phyloP scores from a whole-genome alignment of 2,329 filamentous ascomycete genomes.

The Helotiales sp. region DNA sequence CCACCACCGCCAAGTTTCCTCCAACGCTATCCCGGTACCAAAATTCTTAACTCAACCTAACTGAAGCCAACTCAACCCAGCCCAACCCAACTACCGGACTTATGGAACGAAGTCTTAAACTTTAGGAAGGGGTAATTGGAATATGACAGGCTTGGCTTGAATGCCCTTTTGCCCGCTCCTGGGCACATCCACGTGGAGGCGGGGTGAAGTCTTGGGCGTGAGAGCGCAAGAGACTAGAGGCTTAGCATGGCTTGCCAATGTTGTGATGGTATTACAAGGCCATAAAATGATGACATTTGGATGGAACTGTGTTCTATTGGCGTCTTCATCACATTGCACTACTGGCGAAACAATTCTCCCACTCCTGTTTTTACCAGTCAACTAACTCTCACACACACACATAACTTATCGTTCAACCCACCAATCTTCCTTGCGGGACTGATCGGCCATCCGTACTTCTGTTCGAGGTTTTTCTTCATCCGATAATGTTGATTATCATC shows the following conservation, averaged over 20 bases:
- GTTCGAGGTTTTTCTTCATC: not conserved
- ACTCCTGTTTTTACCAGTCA: not conserved
- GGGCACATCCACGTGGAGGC: not conserved
- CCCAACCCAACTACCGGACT: not conserved
- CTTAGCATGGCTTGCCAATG: not conserved
- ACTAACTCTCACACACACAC: not conserved
- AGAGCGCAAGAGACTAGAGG: not conserved
- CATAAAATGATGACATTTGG: not conserved
- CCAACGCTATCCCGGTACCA: not conserved
- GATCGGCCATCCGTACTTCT: not conserved
- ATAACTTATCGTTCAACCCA: too few relatives aligned
- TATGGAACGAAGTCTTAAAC: not conserved
- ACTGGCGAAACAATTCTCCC: not conserved
- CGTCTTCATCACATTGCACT: not conserved
- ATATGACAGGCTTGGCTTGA: not conserved
- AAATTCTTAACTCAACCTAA: not conserved
- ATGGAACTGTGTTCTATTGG: not conserved
- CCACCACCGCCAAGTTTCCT: not conserved
- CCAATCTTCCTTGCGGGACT: not conserved
- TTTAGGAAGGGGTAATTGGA: not conserved
- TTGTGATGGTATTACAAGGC: not conserved
- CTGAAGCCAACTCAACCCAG: not conserved
- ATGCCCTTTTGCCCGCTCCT: not conserved
- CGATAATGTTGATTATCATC: not conserved
- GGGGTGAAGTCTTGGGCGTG: slow-evolving; percentile 8